Percentiles rank a stretch among this genome's conserved stretches.
Evolutionary conservation across 192 early-diverging fungal species (phyloP).

Genomic region (Linderina pennispora): DNA sequence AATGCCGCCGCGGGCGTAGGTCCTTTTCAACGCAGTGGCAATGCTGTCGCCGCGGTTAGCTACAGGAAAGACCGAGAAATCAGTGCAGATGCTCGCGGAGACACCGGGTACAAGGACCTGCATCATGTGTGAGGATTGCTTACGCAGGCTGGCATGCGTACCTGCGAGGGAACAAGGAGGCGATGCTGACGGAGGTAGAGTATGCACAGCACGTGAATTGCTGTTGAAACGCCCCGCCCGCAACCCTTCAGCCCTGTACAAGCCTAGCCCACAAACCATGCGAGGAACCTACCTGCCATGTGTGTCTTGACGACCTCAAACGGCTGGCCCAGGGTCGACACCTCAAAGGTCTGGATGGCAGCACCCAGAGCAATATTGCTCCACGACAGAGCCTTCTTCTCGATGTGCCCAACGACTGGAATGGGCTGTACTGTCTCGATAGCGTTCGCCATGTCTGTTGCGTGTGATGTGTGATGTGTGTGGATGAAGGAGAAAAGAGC

Average conservation of each 20-base stretch:
- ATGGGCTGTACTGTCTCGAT: constrained; percentile 8
- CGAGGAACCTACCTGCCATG: constrained; percentile 57
- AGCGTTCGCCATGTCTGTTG: constrained; percentile 19
- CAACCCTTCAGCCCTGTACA: too few relatives aligned
- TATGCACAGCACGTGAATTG: too few relatives aligned
- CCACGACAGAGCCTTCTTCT: constrained; percentile 86
- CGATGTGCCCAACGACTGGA: constrained; percentile 18
- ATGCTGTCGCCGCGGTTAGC: constrained; percentile 83
- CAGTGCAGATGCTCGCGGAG: too few relatives aligned
- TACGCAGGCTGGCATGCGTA: too few relatives aligned
- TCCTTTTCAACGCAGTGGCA: constrained; percentile 61
- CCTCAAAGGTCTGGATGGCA: constrained; percentile 86
- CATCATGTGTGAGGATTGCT: too few relatives aligned
- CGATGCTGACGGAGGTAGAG: too few relatives aligned
- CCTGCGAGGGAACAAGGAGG: too few relatives aligned
- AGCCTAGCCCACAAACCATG: neutral
- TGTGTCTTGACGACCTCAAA: constrained; percentile 97
- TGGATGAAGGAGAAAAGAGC: neutral
- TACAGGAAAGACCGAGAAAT: constrained; percentile 24
- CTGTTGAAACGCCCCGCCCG: too few relatives aligned
- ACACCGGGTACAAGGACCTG: too few relatives aligned
- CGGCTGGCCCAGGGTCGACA: constrained; percentile 87
- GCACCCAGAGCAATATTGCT: constrained; percentile 84
- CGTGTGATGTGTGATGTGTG: neutral
- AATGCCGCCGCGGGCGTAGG: constrained; percentile 79